These are phyloP conservation scores for Erodium maritimum DNA, from an alignment of 345 rosid genomes.

Conservation along the genomic window DNA sequence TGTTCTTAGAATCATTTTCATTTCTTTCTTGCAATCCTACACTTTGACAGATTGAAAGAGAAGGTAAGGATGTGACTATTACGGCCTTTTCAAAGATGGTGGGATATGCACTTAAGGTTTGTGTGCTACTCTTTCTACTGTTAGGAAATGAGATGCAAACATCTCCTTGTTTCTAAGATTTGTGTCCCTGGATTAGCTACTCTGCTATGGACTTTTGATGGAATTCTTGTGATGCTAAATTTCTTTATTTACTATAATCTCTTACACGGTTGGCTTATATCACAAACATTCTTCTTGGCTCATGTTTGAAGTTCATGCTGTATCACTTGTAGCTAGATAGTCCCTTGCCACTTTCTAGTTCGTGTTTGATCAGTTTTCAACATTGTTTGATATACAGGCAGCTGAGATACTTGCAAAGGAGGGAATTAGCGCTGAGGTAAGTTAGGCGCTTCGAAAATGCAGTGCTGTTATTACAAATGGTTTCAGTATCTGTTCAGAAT, in stretches of 20 bases:
- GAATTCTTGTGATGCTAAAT: background rate
- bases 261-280: background rate
- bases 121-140: conserved; percentile 7
- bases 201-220: background rate
- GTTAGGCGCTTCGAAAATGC: background rate
- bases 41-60: conserved; percentile 60
- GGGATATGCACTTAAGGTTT: conserved; percentile 70
- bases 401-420: conserved; percentile 79
- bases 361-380: background rate
- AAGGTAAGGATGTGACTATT: conserved; percentile 88
- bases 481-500: background rate
- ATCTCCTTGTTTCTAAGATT: background rate
- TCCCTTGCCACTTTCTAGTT: background rate
- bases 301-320: background rate
- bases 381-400: conserved; percentile 34
- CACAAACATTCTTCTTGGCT: background rate
- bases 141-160: background rate
- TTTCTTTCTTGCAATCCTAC: conserved; percentile 4
- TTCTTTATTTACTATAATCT: background rate
- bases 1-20: background rate
- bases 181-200: too few relatives aligned
- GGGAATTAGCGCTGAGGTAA: conserved; percentile 86
- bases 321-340: too few relatives aligned
- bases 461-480: background rate
- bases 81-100: conserved; percentile 82